Percentiles rank a stretch among this genome's conserved stretches.
Evolutionary conservation across 176 grass and related monocot genomes (phyloP).

Genomic region (Carex scoparia): DNA sequence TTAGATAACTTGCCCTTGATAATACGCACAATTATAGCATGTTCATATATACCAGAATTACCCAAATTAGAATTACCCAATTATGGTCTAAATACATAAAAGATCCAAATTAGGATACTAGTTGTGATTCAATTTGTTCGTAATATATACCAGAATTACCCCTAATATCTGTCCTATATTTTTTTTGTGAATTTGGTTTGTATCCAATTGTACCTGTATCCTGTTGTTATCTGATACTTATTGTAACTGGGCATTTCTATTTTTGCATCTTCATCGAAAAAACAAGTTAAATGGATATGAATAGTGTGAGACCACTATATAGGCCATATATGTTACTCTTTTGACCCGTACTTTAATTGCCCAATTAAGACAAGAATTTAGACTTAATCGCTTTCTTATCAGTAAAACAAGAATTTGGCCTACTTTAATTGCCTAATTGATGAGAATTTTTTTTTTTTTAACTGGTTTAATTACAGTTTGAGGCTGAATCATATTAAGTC

Average conservation of each 20-base stretch:
- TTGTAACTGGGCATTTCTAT: background rate
- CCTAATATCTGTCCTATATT: background rate
- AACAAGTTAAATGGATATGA: background rate
- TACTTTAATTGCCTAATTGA: background rate
- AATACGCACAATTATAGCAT: background rate
- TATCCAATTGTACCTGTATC: background rate
- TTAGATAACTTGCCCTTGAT: background rate
- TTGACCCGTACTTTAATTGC: background rate
- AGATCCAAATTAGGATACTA: background rate
- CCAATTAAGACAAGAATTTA: background rate
- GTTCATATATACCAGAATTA: background rate
- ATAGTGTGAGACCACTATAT: background rate
- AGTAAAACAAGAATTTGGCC: background rate
- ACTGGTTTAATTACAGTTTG: background rate
- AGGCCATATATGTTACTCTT: background rate
- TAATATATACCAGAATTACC: background rate
- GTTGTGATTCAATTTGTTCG: background rate
- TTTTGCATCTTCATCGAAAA: background rate
- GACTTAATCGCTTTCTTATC: background rate
- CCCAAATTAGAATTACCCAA: too few relatives aligned
- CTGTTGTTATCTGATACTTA: background rate
- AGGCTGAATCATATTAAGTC: background rate
- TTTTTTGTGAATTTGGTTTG: background rate
- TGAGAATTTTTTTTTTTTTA: background rate
- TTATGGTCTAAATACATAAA: background rate